Evolutionary conservation across 1,139 yeast genomes (phyloP), one percentile per base, ranked within the genome.

Genomic region (Blastobotrys persicus): DNA sequence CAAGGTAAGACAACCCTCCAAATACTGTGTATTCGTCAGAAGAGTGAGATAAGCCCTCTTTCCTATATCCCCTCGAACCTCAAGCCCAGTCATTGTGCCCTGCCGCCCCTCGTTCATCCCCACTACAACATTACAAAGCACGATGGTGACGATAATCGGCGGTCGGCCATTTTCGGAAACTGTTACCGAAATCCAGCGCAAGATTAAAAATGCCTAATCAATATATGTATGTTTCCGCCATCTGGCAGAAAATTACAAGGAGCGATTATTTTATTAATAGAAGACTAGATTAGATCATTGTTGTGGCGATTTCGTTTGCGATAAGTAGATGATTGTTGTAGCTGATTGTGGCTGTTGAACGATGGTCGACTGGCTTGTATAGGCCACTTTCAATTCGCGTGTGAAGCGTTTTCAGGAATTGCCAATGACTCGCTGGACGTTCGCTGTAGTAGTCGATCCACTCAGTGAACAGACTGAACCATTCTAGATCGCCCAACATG

Each of bases 11-110:
- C 78, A 65, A 1, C 84, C 84, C 0, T 75, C 65, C 35, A 79
- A 58, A 53, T 79, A 79, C 42, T 69, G 69, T 11, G 71, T 66
- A 58, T 74, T 77, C 17, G 83, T 79, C 50, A 79, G 73, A 32
- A 79, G 65, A 0, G 82, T 77, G 0, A 80, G 73, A 83, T 83
- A 79, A 1, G 75, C 77, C 46, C 44, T 33, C 23, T 38, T 47
- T 13, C 19, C 41, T 9, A 13, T 32, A n/a, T 32, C 35, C 4
- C 35, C 38, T 23, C 28, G 5, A 9, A 9, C 28, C 28, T 23
- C 28, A 23, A 23, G 28, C 28, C 9, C 28, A 23, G 28, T 23
- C 28, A 23, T 23, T 23, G 9, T 9, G 28, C 9, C 28, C 28
- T 5, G 9, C 28, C 28, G 28, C 28, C 9, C 28, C 28, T 23